phyloP scores from a whole-genome alignment of 176 grass and related monocot species.

The Carex pumila region DNA sequence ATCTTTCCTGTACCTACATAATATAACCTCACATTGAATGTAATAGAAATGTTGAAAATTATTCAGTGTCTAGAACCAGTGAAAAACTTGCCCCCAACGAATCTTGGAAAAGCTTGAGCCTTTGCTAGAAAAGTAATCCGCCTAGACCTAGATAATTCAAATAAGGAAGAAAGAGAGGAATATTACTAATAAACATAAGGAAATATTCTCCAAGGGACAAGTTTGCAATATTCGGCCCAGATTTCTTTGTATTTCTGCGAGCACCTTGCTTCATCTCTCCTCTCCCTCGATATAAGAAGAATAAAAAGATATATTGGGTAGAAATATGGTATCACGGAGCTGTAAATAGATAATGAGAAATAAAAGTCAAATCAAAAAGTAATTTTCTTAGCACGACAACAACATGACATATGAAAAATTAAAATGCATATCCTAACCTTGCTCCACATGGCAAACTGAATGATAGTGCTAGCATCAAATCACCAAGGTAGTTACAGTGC shows the following conservation, averaged over 20 bases:
- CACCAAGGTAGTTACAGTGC: constrained; percentile 95
- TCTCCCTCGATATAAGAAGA: constrained; percentile 92
- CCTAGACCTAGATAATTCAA: neutral
- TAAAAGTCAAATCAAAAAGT: neutral
- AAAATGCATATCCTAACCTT: constrained; percentile 35
- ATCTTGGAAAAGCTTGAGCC: neutral
- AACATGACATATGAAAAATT: neutral
- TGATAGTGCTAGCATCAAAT: constrained; percentile 76
- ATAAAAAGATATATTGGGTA: constrained; percentile 90
- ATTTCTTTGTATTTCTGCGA: constrained; percentile 85
- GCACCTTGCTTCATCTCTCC: constrained; percentile 80
- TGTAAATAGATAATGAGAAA: constrained; percentile 17
- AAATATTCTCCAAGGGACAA: constrained; percentile 85
- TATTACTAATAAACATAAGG: constrained; percentile 52
- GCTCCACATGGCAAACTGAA: constrained; percentile 91
- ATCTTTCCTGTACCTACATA: neutral
- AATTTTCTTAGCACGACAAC: neutral
- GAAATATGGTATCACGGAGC: constrained; percentile 86
- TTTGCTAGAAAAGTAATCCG: neutral
- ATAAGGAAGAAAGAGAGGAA: neutral
- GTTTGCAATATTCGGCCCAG: constrained; percentile 78
- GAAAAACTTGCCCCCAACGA: neutral
- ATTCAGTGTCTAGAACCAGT: neutral
- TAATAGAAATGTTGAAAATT: neutral
- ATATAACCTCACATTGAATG: neutral